phyloP scores from a whole-genome alignment of 1,139 yeast genomes.

The Lodderomyces pseudojiufengensis region DNA sequence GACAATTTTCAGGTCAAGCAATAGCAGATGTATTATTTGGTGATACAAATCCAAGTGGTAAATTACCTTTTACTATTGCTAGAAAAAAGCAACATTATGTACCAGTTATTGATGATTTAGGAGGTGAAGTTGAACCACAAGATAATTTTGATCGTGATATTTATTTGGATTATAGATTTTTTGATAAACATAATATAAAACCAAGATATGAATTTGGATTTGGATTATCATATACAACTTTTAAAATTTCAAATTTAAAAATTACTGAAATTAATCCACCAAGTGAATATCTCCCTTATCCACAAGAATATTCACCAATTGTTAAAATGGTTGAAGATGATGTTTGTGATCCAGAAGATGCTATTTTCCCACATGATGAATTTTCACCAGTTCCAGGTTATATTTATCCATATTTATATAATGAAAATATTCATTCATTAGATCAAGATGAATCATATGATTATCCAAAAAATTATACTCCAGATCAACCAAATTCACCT shows the following conservation, averaged over 20 bases:
- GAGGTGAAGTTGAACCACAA: conserved; percentile 38
- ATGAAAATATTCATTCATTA: conserved; percentile 40
- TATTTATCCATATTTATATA: conserved; percentile 49
- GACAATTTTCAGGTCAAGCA: conserved; percentile 48
- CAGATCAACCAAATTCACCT: conserved; percentile 35
- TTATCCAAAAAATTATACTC: conserved; percentile 51
- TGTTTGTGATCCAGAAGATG: conserved; percentile 54
- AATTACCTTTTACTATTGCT: conserved; percentile 62
- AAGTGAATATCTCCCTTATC: conserved; percentile 46
- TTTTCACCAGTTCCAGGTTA: conserved; percentile 50
- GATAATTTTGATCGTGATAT: conserved; percentile 50
- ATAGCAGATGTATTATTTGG: conserved; percentile 50
- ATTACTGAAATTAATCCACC: conserved; percentile 44
- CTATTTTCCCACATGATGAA: conserved; percentile 54
- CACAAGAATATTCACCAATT: conserved; percentile 45
- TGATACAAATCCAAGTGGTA: conserved; percentile 58
- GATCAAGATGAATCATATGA: conserved; percentile 42
- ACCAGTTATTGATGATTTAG: conserved; percentile 42
- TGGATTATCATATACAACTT: conserved; percentile 56
- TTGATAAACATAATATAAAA: conserved; percentile 52
- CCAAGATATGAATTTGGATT: conserved; percentile 62
- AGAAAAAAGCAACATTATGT: conserved; percentile 52
- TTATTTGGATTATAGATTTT: conserved; percentile 52
- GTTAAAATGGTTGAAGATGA: conserved; percentile 41
- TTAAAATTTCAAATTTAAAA: conserved; percentile 36